Conservation (phyloP, 2,329 filamentous ascomycete genomes). For the Aureobasidium leucospermi region DNA sequence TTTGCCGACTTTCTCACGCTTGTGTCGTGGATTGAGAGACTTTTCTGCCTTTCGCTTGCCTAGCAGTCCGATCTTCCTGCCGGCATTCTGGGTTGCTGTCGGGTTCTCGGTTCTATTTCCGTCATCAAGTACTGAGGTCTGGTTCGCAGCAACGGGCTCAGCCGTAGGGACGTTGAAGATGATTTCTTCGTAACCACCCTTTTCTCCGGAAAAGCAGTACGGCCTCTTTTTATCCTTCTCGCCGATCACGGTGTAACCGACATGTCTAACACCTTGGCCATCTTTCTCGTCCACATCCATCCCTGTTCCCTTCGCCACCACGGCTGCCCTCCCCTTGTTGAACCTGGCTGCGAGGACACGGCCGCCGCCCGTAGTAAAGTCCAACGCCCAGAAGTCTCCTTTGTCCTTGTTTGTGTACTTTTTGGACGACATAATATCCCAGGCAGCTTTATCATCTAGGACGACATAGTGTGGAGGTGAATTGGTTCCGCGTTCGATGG, state of each 20-base stretch:
- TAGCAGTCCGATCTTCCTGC: not conserved
- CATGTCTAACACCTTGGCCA: constrained; percentile 17
- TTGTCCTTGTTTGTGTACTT: constrained; percentile 22
- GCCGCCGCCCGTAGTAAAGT: constrained; percentile 30
- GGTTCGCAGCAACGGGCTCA: not conserved
- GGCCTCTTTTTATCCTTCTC: constrained; percentile 16
- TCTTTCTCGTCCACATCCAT: constrained; percentile 15
- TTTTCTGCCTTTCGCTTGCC: not conserved
- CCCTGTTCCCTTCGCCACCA: constrained; percentile 17
- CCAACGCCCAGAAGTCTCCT: constrained; percentile 29
- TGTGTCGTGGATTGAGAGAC: not conserved
- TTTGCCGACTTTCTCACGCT: not conserved
- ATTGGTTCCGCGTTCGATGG: constrained; percentile 22
- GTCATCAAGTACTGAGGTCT: not conserved
- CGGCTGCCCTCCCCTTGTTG: constrained; percentile 32
- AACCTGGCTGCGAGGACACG: constrained; percentile 24
- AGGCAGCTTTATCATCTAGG: constrained; percentile 33
- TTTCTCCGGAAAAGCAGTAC: constrained; percentile 25
- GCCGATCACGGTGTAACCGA: constrained; percentile 15
- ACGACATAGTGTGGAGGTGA: constrained; percentile 33
- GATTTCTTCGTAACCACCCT: not conserved
- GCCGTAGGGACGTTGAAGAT: not conserved
- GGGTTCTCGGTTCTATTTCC: not conserved
- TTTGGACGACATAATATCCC: constrained; percentile 27
- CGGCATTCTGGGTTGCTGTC: not conserved